A percentile compares a stretch with the other conserved stretches of the same genome.
These are phyloP conservation scores for Mucor racemosus DNA, from an alignment of 371 early-diverging fungal species.

Conservation along the genomic window DNA sequence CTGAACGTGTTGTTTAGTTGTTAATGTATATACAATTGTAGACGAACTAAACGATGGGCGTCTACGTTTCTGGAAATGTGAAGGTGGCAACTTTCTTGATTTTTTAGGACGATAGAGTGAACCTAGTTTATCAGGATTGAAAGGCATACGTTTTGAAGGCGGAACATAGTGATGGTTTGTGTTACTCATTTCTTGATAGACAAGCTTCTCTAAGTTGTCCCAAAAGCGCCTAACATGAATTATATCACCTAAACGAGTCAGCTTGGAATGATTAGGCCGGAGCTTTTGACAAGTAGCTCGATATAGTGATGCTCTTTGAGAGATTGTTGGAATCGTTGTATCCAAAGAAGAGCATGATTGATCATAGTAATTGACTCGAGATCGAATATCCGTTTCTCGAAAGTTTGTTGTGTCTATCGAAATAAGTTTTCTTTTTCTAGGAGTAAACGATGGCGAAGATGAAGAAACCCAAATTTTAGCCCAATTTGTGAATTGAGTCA, in stretches of 20 bases:
- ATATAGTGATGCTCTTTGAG: slow-evolving; percentile 11
- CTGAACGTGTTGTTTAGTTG: slow-evolving; percentile 7
- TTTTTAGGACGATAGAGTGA: slow-evolving; percentile 14
- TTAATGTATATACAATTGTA: slow-evolving; percentile 18
- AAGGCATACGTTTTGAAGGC: slow-evolving; percentile 21
- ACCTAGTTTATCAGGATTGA: slow-evolving; percentile 24
- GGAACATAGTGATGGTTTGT: slow-evolving; percentile 6
- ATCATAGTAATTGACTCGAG: slow-evolving; percentile 18
- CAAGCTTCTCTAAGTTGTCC: slow-evolving; percentile 19
- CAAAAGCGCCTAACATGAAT: slow-evolving; percentile 26
- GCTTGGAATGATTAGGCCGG: slow-evolving; percentile 7
- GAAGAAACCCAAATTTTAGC: slow-evolving; percentile 26
- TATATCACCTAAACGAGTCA: slow-evolving; percentile 17
- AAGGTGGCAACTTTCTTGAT: background rate
- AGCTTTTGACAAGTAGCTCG: slow-evolving; percentile 22
- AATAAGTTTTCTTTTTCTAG: slow-evolving; percentile 70
- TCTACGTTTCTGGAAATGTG: background rate
- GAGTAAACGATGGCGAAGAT: background rate
- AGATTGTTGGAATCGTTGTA: background rate
- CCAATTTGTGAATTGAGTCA: slow-evolving; percentile 23
- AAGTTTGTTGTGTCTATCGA: slow-evolving; percentile 51
- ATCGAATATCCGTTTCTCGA: slow-evolving; percentile 33
- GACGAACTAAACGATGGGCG: slow-evolving; percentile 23
- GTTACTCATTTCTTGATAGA: slow-evolving; percentile 13
- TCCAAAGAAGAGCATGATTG: background rate